Base-by-base conservation (phyloP, 495 filamentous ascomycete species). In the Parathielavia appendiculata region DNA sequence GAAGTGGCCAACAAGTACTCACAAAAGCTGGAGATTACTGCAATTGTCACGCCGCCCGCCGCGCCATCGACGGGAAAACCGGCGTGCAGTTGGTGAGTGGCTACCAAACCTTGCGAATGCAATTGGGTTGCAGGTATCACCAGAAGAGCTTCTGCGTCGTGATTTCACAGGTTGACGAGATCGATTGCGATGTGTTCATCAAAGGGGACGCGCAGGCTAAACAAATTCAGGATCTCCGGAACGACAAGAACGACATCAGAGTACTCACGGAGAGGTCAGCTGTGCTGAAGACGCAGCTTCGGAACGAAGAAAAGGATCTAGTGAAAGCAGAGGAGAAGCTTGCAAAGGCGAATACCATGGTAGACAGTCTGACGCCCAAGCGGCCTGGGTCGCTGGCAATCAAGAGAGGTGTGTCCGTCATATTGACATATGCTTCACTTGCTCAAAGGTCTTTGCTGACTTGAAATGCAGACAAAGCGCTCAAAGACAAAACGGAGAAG, bases 81-180 rank as follows among this genome's bases (percentile, higher is more conserved):
- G 59, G 47, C 16, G 51, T 52, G 0, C n/a, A 30, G 6, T n/a
- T 67, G 22, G 62, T 67, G 53, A 65, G 55, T 19, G 52, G 58
- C 1, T 51, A 64, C 23, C 62, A 65, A 10, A 49, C 56, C 20
- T 40, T 62, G 19, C 45, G 50, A 0, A 57, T 63, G 60, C 51
- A 53, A 48, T 22, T 66, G 17, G 56, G 62, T 39, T 63, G 60
- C 0, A 63, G 41, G 32, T 61, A 56, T n/a, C 26, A 65, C 20
- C 47, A 56, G 30, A 19, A 59, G 20, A 38, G 46, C 7, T 67
- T 58, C 38, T 62, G 59, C 38, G 59, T 65, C 2, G 57, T 61
- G 19, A 9, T 65, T 4, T 62, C 65, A 11, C 48, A 67, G 30
- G 62, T 60, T n/a, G 64, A 66, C 50, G 47, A 59, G 7, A 64